Conservation (phyloP, 2,329 filamentous ascomycete species). For the Exophiala xenobiotica region DNA sequence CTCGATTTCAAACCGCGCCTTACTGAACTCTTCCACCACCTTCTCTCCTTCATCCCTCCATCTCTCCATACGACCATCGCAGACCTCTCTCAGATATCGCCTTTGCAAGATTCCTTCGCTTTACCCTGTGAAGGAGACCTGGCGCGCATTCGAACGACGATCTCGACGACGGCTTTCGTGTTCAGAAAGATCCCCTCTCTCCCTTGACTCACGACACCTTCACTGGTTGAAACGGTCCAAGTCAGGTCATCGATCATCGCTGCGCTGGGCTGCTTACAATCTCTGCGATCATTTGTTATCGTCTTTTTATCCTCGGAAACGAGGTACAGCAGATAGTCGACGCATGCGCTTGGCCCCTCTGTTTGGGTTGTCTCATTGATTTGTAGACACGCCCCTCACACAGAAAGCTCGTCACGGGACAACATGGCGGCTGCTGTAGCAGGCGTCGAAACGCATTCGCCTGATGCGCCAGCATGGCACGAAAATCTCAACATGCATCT, state of each 20-base stretch:
- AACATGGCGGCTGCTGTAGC: slow-evolving; percentile 42
- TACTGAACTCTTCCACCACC: slow-evolving; percentile 5
- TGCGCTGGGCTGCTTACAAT: slow-evolving; percentile 20
- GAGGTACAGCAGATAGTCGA: slow-evolving; percentile 25
- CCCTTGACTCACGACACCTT: slow-evolving; percentile 57
- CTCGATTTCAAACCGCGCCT: slow-evolving; percentile 8
- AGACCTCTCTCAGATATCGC: slow-evolving; percentile 19
- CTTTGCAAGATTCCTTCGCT: background rate
- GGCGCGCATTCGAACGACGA: slow-evolving; percentile 34
- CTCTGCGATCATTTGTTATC: slow-evolving; percentile 20
- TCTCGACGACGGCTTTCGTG: slow-evolving; percentile 42
- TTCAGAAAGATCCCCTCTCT: slow-evolving; percentile 32
- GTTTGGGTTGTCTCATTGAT: slow-evolving; percentile 30
- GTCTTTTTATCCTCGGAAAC: too few relatives aligned
- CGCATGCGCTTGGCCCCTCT: slow-evolving; percentile 11
- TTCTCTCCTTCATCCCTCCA: slow-evolving; percentile 17
- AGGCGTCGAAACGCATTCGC: slow-evolving; percentile 43
- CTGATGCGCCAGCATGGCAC: slow-evolving; percentile 55
- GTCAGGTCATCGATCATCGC: slow-evolving; percentile 34
- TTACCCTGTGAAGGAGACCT: slow-evolving; percentile 23
- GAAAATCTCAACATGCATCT: slow-evolving; percentile 85
- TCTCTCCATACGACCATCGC: slow-evolving; percentile 15
- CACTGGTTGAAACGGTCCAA: slow-evolving; percentile 52
- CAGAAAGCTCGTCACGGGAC: slow-evolving; percentile 26
- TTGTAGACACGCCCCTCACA: slow-evolving; percentile 25